Conservation (phyloP, 1,284 basidiomycete species). For the Polyporus tsugae region DNA sequence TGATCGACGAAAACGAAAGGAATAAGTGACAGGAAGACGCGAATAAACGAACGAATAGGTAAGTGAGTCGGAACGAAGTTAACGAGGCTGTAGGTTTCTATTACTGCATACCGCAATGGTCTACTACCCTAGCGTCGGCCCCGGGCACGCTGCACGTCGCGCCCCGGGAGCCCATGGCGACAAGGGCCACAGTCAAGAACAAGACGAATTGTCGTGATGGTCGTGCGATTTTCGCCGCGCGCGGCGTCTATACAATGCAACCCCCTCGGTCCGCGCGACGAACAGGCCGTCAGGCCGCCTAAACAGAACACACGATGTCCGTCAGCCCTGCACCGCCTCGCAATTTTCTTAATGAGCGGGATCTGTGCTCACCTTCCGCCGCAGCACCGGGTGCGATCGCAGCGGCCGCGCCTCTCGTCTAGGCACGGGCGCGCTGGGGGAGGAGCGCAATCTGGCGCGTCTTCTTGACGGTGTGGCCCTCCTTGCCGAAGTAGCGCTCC, state of each 20-base stretch:
- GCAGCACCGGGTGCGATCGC: constrained; percentile 15
- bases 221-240: constrained; percentile 3
- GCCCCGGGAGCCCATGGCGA: constrained; percentile 9
- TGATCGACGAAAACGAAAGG: constrained; percentile 7
- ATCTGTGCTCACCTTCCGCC: constrained; percentile 23
- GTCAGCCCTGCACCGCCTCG: constrained; percentile 13
- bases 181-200: constrained; percentile 9
- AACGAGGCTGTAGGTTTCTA: constrained; percentile 21
- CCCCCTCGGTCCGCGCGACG: not conserved
- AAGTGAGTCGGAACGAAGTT: constrained; percentile 10
- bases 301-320: not conserved
- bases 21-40: constrained; percentile 17
- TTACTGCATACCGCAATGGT: constrained; percentile 30
- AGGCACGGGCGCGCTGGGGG: constrained; percentile 26
- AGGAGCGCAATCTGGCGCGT: constrained; percentile 36
- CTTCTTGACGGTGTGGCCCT: constrained; percentile 43
- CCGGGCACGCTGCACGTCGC: constrained; percentile 16
- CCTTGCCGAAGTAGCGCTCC: constrained; percentile 51
- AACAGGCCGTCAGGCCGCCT: not conserved
- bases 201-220: not conserved
- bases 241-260: constrained; percentile 5
- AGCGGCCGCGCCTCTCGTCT: constrained; percentile 20
- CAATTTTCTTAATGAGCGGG: not conserved
- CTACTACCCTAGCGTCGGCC: constrained; percentile 26
- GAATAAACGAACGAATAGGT: constrained; percentile 13